Percentiles rank a stretch among this genome's conserved stretches.
These are phyloP conservation scores for Fonsecaea monophora DNA, from an alignment of 2,329 filamentous ascomycete species.

Conservation along the genomic window DNA sequence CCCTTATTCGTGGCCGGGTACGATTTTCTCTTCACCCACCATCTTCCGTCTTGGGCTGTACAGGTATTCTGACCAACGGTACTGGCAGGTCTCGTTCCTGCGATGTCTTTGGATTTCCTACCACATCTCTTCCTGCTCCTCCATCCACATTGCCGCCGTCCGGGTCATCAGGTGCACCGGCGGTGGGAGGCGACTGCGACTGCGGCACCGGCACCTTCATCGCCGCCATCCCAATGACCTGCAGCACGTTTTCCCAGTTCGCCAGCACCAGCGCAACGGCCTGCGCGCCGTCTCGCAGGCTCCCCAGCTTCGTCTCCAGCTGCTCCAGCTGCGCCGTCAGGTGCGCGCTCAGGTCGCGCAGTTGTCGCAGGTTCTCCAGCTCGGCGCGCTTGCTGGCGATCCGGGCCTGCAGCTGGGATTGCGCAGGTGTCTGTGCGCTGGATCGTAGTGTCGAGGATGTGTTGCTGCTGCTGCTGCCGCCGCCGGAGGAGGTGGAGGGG, in stretches of 20 bases:
- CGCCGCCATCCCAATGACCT: constrained; percentile 69
- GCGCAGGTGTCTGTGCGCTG: constrained; percentile 44
- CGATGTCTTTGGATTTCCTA: neutral
- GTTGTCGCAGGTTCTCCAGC: constrained; percentile 66
- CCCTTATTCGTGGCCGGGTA: neutral
- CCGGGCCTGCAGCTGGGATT: constrained; percentile 64
- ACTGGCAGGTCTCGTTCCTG: constrained; percentile 30
- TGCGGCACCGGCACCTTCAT: constrained; percentile 52
- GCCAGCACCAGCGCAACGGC: constrained; percentile 70
- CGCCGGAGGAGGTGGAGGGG: constrained; percentile 44
- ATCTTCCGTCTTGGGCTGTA: constrained; percentile 26
- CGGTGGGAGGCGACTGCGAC: neutral
- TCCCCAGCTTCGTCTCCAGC: constrained; percentile 66
- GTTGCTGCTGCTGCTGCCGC: constrained; percentile 3
- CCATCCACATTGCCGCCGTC: neutral
- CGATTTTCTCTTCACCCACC: constrained; percentile 15
- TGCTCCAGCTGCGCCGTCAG: constrained; percentile 69
- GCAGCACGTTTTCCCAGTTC: constrained; percentile 70
- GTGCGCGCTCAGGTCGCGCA: constrained; percentile 67
- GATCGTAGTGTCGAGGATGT: constrained; percentile 33
- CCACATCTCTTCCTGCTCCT: constrained; percentile 1
- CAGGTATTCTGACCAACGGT: constrained; percentile 40
- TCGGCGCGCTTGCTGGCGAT: constrained; percentile 70
- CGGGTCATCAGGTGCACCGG: neutral
- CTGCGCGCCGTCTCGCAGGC: constrained; percentile 68